Evolutionary conservation across 202 grass and related monocot species (phyloP), one percentile per base, ranked within the genome.

Genomic region (Zizania palustris): DNA sequence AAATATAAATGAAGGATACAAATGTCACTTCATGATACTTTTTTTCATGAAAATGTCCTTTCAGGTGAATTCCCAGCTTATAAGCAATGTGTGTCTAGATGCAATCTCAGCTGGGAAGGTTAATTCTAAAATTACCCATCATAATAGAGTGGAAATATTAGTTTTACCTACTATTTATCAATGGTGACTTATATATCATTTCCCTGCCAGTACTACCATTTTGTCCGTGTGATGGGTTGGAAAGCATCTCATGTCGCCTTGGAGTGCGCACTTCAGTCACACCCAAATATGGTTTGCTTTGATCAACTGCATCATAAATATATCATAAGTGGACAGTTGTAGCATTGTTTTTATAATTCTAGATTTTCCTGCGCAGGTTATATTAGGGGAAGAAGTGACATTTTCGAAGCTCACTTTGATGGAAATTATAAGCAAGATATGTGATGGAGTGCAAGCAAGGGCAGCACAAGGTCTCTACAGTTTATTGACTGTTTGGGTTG

Each of bases 31-130:
- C 20, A 9, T 64, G 37, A 72, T 21, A 72, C 36, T 0, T 55
- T 44, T 34, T 4, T 45, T 55, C 19, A 9, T 55, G 51, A 20
- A 55, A 20, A 55, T 55, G 6, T 20, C 3, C 60, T 90, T 85
- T 70, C 83, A 95, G 95, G 95, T 98, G 9, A 98, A 95, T 88
- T 98, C 95, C 35, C 89, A 98, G 80, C 87, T 92, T 78, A 79
- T 98, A 77, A 90, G 89, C 54, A 98, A 98, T 82, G 80, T 95
- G 58, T 98, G 91, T 71, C 88, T 85, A 0, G 91, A 95, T 76
- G 91, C 91, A 33, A 84, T 92, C 70, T 97, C 95, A 0, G 95
- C 91, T 74, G 85, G 87, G 78, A 97, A 94, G 91, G 89, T 92
- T 20, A 84, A 74, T 35, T 82, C 19, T 63, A 34, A 4, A 39